Conservation (phyloP, 2,329 filamentous ascomycete species). For the Fusarium chuoi region DNA sequence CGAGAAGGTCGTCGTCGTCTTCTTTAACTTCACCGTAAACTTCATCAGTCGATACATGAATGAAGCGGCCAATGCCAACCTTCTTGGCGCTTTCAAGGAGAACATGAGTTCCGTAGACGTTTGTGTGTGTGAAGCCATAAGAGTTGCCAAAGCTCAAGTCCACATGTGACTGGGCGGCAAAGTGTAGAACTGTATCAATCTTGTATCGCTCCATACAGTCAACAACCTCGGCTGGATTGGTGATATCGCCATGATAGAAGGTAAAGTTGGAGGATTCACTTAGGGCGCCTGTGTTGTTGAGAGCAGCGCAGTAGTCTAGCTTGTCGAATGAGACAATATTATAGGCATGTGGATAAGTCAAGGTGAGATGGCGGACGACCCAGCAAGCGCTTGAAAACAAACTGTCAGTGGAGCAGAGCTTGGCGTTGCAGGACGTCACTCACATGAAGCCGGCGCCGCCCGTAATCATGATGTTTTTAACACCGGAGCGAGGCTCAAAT, state of each 20-base stretch:
- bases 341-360: slow-evolving; percentile 79
- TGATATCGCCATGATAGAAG: slow-evolving; percentile 84
- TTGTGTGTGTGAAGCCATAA: slow-evolving; percentile 82
- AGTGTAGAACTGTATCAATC: slow-evolving; percentile 85
- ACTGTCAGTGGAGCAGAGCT: slow-evolving; percentile 31
- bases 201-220: slow-evolving; percentile 75
- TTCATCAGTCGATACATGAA: slow-evolving; percentile 87
- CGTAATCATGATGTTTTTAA: slow-evolving; percentile 85
- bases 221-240: slow-evolving; percentile 74
- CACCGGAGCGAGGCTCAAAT: slow-evolving; percentile 74
- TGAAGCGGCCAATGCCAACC: slow-evolving; percentile 76
- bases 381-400: slow-evolving; percentile 73
- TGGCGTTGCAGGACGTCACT: slow-evolving; percentile 46
- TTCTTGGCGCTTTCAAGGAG: slow-evolving; percentile 81
- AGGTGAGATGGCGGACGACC: slow-evolving; percentile 80
- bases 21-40: slow-evolving; percentile 84
- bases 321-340: slow-evolving; percentile 87
- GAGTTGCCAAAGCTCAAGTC: slow-evolving; percentile 86
- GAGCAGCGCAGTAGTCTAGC: slow-evolving; percentile 82
- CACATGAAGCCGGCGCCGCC: slow-evolving; percentile 89
- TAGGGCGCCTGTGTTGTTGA: slow-evolving; percentile 80
- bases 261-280: slow-evolving; percentile 76
- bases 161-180: slow-evolving; percentile 87
- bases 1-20: slow-evolving; percentile 75
- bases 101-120: slow-evolving; percentile 86